Percentiles rank a stretch among this genome's conserved stretches.
phyloP scores from a whole-genome alignment of 805 yeast species.

The Metschnikowia lochheadii region DNA sequence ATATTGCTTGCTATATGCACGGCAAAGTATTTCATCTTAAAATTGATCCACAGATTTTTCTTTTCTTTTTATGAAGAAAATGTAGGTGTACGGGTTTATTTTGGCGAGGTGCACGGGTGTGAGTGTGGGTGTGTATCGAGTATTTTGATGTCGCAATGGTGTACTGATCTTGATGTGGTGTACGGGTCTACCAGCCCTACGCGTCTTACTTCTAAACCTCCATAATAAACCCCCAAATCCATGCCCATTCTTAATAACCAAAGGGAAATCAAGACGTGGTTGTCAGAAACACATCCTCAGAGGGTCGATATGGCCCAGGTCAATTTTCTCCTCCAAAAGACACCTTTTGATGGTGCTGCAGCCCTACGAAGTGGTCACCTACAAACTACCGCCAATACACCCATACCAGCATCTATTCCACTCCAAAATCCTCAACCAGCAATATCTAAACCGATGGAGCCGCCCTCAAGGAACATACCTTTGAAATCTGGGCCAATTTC shows the following conservation, averaged over 20 bases:
- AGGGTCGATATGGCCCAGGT: slow-evolving; percentile 11
- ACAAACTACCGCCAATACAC: not conserved
- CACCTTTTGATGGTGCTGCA: not conserved
- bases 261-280: slow-evolving; percentile 15
- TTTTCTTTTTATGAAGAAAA: too few species aligned
- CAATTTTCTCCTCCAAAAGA: slow-evolving; percentile 3
- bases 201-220: not conserved
- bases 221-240: not conserved
- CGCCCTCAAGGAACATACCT: not conserved
- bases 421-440: not conserved
- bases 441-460: not conserved
- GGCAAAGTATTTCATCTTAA: not conserved
- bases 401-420: slow-evolving; percentile 1
- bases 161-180: too few species aligned
- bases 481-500: not conserved
- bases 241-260: slow-evolving; percentile 20
- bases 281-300: slow-evolving; percentile 12
- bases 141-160: too few species aligned
- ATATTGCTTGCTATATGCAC: too few species aligned
- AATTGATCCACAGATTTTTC: not conserved
- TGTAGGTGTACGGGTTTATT: too few species aligned
- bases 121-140: too few species aligned
- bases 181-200: not conserved
- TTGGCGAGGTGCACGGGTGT: too few species aligned
- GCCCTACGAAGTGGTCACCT: not conserved